Conservation (phyloP, 805 yeast species). For the Brettanomyces anomalus region DNA sequence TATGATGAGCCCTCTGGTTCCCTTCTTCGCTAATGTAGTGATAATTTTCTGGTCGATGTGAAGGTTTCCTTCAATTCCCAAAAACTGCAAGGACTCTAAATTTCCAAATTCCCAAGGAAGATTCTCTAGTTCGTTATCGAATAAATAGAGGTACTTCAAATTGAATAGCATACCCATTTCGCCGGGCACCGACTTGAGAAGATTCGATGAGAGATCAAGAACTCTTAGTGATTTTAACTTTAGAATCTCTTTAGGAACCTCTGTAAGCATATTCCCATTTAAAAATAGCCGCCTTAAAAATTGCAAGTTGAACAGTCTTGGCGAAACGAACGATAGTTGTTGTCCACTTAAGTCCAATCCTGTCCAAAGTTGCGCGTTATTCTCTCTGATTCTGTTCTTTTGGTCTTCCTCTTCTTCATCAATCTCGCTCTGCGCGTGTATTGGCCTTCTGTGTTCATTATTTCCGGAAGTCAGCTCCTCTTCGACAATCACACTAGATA, state of each 20-base stretch:
- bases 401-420: conserved; percentile 61
- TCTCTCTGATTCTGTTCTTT: conserved; percentile 47
- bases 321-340: conserved; percentile 61
- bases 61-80: conserved; percentile 93
- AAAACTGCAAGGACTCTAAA: conserved; percentile 70
- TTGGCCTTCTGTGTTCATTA: conserved; percentile 28
- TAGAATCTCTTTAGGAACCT: conserved; percentile 59
- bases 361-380: conserved; percentile 85
- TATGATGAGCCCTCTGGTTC: conserved; percentile 74
- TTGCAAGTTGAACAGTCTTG: conserved; percentile 67
- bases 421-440: conserved; percentile 25
- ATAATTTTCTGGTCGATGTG: conserved; percentile 51
- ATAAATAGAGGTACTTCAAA: conserved; percentile 72
- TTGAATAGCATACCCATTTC: conserved; percentile 80
- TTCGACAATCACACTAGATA: conserved; percentile 22
- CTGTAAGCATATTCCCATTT: conserved; percentile 71
- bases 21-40: conserved; percentile 65
- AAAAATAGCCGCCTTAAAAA: conserved; percentile 82
- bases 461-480: conserved; percentile 20
- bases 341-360: conserved; percentile 90
- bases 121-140: conserved; percentile 71
- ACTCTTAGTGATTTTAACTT: conserved; percentile 67
- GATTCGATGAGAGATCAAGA: conserved; percentile 77
- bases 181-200: conserved; percentile 61
- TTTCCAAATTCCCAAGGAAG: conserved; percentile 84